phyloP scores from a whole-genome alignment of 805 yeast genomes.

The Candida vaughaniae region DNA sequence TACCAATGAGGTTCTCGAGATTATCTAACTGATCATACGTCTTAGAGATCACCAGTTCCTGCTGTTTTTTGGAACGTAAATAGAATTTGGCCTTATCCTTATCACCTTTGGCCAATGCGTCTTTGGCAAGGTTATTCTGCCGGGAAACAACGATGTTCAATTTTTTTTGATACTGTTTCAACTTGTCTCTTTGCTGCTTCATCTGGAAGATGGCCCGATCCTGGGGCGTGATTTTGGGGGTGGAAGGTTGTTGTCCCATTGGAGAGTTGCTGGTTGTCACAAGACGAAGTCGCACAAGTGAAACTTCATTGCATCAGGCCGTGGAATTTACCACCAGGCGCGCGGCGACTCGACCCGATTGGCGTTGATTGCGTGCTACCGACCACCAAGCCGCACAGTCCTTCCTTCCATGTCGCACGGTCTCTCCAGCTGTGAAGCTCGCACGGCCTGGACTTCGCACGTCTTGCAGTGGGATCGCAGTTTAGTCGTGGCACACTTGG shows the following conservation, averaged over 20 bases:
- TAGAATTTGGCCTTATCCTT: slow-evolving; percentile 65
- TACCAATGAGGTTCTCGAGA: slow-evolving; percentile 72
- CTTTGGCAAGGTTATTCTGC: slow-evolving; percentile 62
- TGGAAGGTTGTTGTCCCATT: slow-evolving; percentile 44
- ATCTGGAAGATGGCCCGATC: slow-evolving; percentile 85
- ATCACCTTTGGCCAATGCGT: slow-evolving; percentile 52
- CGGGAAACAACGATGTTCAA: slow-evolving; percentile 55
- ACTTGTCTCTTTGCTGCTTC: slow-evolving; percentile 83
- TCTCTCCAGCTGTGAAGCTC: no score
- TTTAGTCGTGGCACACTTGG: no score
- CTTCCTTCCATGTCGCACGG: no score
- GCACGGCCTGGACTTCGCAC: no score
- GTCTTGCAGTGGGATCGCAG: no score
- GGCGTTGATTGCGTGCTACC: no score
- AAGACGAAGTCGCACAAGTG: no score
- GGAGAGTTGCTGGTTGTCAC: no score
- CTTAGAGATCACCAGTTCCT: slow-evolving; percentile 64
- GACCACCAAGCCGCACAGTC: no score
- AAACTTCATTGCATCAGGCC: no score
- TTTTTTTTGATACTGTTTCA: slow-evolving; percentile 67
- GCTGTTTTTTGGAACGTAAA: slow-evolving; percentile 77
- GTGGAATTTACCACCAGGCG: no score
- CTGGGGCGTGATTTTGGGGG: slow-evolving; percentile 70
- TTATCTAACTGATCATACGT: slow-evolving; percentile 78
- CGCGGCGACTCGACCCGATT: no score